Conservation (phyloP, 2,329 filamentous ascomycete species). For the Gyromitra esculenta region DNA sequence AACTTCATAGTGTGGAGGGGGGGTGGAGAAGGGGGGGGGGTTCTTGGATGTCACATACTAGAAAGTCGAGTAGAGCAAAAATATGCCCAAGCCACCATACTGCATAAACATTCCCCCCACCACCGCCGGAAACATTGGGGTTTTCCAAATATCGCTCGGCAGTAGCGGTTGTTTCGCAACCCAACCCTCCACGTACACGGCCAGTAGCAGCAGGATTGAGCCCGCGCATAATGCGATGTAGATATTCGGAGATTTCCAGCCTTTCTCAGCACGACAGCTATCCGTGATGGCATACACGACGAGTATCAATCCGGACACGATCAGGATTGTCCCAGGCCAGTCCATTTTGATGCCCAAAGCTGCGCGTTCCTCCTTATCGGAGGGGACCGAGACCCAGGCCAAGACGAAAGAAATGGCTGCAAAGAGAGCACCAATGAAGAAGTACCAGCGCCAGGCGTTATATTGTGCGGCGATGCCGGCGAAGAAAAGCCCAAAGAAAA, state of each 20-base stretch:
- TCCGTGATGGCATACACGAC: conserved; percentile 80
- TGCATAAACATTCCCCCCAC: conserved; percentile 62
- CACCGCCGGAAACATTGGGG: conserved; percentile 62
- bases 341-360: conserved; percentile 70
- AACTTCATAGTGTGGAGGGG: neutral
- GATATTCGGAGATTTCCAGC: conserved; percentile 80
- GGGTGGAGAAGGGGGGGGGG: too few species aligned
- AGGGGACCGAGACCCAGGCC: conserved; percentile 64
- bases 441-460: conserved; percentile 73
- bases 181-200: conserved; percentile 78
- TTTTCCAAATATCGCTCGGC: conserved; percentile 74
- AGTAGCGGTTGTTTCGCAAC: conserved; percentile 74
- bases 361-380: conserved; percentile 61
- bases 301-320: conserved; percentile 73
- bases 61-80: conserved; percentile 74
- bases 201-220: conserved; percentile 67
- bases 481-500: conserved; percentile 72
- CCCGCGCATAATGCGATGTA: conserved; percentile 73
- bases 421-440: conserved; percentile 71
- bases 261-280: conserved; percentile 72
- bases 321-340: conserved; percentile 71
- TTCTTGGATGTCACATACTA: conserved; percentile 65
- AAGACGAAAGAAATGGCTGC: conserved; percentile 64
- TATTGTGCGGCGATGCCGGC: conserved; percentile 69
- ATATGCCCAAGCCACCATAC: conserved; percentile 75